These are phyloP conservation scores for Termitomyces sp. DNA, from an alignment of 768 basidiomycete species.

Conservation along the genomic window DNA sequence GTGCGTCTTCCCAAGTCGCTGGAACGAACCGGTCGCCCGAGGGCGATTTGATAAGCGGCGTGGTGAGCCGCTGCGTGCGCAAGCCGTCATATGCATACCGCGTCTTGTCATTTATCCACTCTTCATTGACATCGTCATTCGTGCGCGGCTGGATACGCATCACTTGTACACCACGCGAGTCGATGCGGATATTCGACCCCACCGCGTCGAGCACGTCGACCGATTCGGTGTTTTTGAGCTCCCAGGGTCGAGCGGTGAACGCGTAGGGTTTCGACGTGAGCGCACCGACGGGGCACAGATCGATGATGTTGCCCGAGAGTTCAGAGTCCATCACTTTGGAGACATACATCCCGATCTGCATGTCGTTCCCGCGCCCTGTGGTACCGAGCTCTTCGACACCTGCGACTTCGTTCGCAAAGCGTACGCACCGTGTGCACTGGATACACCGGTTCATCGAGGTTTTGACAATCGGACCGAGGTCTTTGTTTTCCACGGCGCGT, in stretches of 20 bases:
- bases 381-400: conserved; percentile 97
- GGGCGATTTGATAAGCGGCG: conserved; percentile 72
- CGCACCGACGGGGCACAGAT: conserved; percentile 97
- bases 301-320: conserved; percentile 93
- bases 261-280: conserved; percentile 98
- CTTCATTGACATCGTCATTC: conserved; percentile 98
- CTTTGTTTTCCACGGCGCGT: conserved; percentile 97
- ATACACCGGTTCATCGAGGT: conserved; percentile 99
- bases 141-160: conserved; percentile 96
- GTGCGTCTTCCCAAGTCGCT: conserved; percentile 87
- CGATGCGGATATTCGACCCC: conserved; percentile 94
- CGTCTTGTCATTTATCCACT: conserved; percentile 99
- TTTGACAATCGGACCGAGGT: conserved; percentile 96
- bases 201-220: conserved; percentile 94
- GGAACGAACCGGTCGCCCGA: conserved; percentile 85
- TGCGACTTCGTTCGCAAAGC: conserved; percentile 98
- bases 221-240: conserved; percentile 96
- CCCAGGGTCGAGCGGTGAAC: conserved; percentile 96
- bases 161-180: conserved; percentile 91
- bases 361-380: conserved; percentile 94
- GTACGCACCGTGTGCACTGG: conserved; percentile 98
- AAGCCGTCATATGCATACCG: conserved; percentile 96
- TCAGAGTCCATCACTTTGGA: conserved; percentile 98
- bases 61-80: conserved; percentile 90
- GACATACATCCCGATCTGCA: conserved; percentile 98